Conservation (phyloP, 805 yeast genomes). For the Naumovozyma baii region DNA sequence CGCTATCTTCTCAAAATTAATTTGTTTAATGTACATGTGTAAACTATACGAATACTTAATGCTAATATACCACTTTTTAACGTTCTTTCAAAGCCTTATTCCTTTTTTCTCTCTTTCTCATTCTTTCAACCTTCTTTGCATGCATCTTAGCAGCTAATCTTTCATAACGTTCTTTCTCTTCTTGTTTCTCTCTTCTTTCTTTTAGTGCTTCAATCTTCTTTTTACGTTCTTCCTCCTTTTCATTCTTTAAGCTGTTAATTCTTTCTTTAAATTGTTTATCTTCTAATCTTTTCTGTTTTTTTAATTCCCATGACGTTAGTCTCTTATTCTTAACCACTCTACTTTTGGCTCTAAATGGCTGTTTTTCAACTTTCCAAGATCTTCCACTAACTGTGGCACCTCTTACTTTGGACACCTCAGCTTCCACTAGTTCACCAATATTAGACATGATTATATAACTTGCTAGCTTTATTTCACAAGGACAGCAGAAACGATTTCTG, state of each 20-base stretch:
- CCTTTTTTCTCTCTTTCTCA: conserved; percentile 87
- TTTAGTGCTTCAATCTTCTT: conserved; percentile 47
- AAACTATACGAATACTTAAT: too few species aligned
- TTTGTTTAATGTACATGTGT: too few species aligned
- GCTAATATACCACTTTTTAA: conserved; percentile 21
- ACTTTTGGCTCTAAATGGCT: conserved; percentile 55
- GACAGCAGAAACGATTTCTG: too few species aligned
- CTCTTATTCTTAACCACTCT: conserved; percentile 43
- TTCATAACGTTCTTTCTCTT: conserved; percentile 82
- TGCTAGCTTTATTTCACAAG: too few species aligned
- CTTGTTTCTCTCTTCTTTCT: conserved; percentile 72
- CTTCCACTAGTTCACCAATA: conserved; percentile 1
- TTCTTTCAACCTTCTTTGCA: conserved; percentile 80
- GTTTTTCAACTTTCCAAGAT: conserved; percentile 60
- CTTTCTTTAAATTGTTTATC: conserved; percentile 60
- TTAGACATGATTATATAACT: too few species aligned
- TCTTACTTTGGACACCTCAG: conserved; percentile 19
- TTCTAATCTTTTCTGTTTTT: conserved; percentile 55
- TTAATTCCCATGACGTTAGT: conserved; percentile 49
- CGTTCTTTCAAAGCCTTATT: conserved; percentile 90
- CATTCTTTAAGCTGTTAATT: conserved; percentile 65
- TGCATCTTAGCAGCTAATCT: conserved; percentile 79
- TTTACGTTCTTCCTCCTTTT: conserved; percentile 53
- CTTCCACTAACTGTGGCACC: conserved; percentile 56
- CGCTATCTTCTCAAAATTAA: too few species aligned